These are phyloP conservation scores for Sophora flavescens DNA, from an alignment of 306 rosid species.

Conservation along the genomic window DNA sequence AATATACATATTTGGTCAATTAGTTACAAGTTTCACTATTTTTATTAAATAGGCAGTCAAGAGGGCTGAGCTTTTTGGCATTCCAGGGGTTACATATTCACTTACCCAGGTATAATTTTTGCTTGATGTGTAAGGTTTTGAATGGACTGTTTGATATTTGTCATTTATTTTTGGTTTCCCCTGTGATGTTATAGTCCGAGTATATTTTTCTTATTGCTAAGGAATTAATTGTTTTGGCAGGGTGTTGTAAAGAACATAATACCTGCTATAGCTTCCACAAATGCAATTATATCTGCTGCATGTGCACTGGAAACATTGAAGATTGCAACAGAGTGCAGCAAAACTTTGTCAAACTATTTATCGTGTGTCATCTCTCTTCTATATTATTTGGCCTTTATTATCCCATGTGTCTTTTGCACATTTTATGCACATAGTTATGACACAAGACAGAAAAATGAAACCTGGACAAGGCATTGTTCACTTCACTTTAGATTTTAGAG, in stretches of 20 bases:
- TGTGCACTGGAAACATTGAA: constrained; percentile 73
- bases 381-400: not conserved
- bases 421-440: not conserved
- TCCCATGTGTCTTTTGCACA: not conserved
- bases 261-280: constrained; percentile 78
- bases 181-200: not conserved
- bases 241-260: constrained; percentile 81
- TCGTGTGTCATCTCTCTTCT: constrained; percentile 53
- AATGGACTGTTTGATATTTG: constrained; percentile 38
- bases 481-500: constrained; percentile 16
- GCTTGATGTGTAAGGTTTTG: constrained; percentile 15
- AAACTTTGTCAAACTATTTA: constrained; percentile 68
- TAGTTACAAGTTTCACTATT: constrained; percentile 20
- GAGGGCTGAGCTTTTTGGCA: constrained; percentile 98
- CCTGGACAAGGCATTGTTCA: not conserved
- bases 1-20: constrained; percentile 3
- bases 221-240: constrained; percentile 42
- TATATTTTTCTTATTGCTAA: not conserved
- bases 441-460: constrained; percentile 20
- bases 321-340: constrained; percentile 74
- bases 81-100: constrained; percentile 93
- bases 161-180: not conserved
- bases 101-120: constrained; percentile 79
- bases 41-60: constrained; percentile 69
- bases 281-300: constrained; percentile 78